Base-by-base conservation (phyloP, 805 yeast genomes). In the Hanseniaspora taiwanica region DNA sequence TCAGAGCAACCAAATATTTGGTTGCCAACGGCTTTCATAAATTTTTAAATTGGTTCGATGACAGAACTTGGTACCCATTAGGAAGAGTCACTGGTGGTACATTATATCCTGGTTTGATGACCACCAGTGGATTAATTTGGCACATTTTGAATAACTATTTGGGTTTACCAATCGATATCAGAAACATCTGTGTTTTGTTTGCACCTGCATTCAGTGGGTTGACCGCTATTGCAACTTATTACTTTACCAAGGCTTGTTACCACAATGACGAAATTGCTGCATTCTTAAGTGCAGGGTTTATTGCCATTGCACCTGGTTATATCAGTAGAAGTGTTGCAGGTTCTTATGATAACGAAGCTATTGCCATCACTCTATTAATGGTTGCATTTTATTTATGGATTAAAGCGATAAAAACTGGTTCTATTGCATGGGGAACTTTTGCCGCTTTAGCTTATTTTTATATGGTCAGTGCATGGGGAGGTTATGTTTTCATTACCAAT, bases 391-490 rank as follows among this genome's bases (percentile, higher is more conserved):
- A 76, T 69, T 71, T 85, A 44, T 91, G 99, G 99, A 81, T 91
- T 62, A 87, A 86, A 64, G 80, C 96, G 10, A 73, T 84, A 61
- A 89, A 89, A 61, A 68, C 81, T 31, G 99, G 98, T 36, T 83
- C 95, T 1, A 77, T 87, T 14, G 71, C 83, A 48, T 84, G 78
- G 68, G 91, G 85, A 9, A 68, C 89, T 2, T 64, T 81, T 50
- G 77, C 96, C 21, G 94, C 98, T 1, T 58, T 85, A 25, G 81
- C 78, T 52, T 91, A 93, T 66, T 91, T 93, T 63, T 91, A 91
- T 70, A 91, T 91, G 99, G 99, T 91, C 39, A 78, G 94, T 37
- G 98, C 99, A 10, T 87, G 99, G 96, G 99, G 99, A 68, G 99
- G 99, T 21, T 91, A 91, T 58, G 99, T 93, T 39, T 91, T 91